Evolutionary conservation across 2,329 filamentous ascomycete genomes (phyloP), one percentile per base, ranked within the genome.

Genomic region (Fusarium lateritium): DNA sequence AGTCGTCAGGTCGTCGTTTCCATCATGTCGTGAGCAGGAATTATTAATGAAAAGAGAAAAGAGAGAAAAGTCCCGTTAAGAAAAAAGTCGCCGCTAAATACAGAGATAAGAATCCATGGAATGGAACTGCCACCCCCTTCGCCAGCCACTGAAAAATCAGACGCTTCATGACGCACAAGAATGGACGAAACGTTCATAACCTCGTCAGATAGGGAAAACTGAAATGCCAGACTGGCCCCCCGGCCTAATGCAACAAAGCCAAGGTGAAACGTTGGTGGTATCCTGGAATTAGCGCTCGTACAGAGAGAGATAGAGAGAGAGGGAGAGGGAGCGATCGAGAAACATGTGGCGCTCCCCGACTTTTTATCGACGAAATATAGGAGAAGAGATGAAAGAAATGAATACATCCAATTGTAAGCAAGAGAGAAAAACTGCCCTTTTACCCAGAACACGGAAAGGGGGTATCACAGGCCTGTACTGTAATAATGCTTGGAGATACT

Each of bases 351-450:
- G 67, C 71, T 71, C 69, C 71, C 56, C 62, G 62, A 64, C 66
- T 75, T 76, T 31, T 76, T 76, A 53, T 62, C 70, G 44, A 70
- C 65, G 53, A 71, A 62, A 72, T 60, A 65, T 65, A 61, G 65
- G 45, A 70, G 71, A 76, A 75, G 50, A 74, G 52, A 76, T 75
- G 51, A 74, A 68, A 58, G 49, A 65, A 73, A 72, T 69, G 73
- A 70, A 71, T 68, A 66, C 62, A 65, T 60, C 68, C 68, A 62
- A 60, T 66, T 70, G 65, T 73, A 72, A 68, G 69, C 74, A 75
- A 73, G 72, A 72, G 73, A 74, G 72, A 62, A 70, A 77, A 62
- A 59, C 36, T 49, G 61, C 58, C 63, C 57, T 66, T 64, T 69
- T 45, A 44, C 40, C 31, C 54, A 57, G 53, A 65, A 61, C 58